Evolutionary conservation across 257 asterid genomes (phyloP), one percentile per base, ranked within the genome.

Genomic region (Scutellaria baicalensis): DNA sequence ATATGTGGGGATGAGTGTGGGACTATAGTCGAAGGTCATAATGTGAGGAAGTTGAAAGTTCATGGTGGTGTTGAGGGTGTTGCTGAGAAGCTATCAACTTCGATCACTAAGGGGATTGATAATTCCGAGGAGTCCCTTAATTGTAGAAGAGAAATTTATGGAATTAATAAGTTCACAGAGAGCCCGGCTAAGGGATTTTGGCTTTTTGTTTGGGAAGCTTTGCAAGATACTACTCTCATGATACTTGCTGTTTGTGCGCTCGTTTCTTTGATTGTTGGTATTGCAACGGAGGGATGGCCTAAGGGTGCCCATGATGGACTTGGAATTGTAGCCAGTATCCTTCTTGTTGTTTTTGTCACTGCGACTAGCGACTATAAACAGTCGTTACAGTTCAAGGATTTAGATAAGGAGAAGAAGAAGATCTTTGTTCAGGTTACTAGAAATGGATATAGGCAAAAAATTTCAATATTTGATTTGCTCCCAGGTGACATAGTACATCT

Each of bases 211-310:
- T 88, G 97, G 97, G 97, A 91, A 86, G 96, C 97, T 66, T 87
- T 91, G 75, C 97, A 91, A 83, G 97, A 91, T 63, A 86, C 96
- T 42, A 91, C 97, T n/a, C 95, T 91, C 67, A 91, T 91, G 97
- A 91, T 91, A 56, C 97, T 91, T 82, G 95, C 81, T 45, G 85
- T 84, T 3, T 91, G 97, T 78, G 90, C 97, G 17, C 63, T 88
- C 47, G 90, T 91, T 18, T 91, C 97, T 55, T 72, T 91, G 76
- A 64, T 80, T 52, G 97, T 91, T 50, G 97, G 97, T 31, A 88
- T 91, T 50, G 87, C 91, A 44, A 88, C 97, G 0, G 97, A 91
- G 82, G 97, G 97, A 68, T 91, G 97, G 97, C 97, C 96, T 4
- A 83, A 73, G 66, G 97, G 97, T 16, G 96, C 96, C 70, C 97